Percentiles rank a stretch among this genome's conserved stretches.
Evolutionary conservation across 371 early-diverging fungal genomes (phyloP).

Genomic region (Batkoa obscura): DNA sequence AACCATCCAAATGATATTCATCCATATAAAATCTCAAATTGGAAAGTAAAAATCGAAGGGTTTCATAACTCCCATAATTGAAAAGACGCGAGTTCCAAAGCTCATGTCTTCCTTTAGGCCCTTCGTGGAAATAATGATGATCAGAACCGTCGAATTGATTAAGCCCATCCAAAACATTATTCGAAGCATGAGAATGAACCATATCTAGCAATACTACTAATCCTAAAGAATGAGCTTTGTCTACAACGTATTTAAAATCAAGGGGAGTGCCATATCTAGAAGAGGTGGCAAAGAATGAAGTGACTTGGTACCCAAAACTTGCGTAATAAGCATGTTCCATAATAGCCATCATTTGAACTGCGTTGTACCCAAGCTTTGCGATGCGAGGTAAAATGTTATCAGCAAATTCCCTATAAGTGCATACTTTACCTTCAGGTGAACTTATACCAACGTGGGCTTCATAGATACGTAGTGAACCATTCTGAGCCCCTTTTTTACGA

Average conservation of each 20-base stretch:
- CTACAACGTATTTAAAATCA: conserved; percentile 69
- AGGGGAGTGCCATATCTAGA: conserved; percentile 85
- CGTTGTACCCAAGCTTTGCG: conserved; percentile 75
- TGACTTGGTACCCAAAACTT: conserved; percentile 92
- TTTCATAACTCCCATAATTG: conserved; percentile 81
- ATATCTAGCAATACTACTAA: conserved; percentile 81
- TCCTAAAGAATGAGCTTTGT: conserved; percentile 82
- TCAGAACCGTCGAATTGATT: conserved; percentile 92
- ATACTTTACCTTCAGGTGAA: conserved; percentile 58
- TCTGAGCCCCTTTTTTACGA: conserved; percentile 78
- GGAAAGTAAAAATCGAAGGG: conserved; percentile 77
- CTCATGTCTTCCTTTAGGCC: conserved; percentile 66
- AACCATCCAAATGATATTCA: conserved; percentile 85
- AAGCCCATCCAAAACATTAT: conserved; percentile 84
- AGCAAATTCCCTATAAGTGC: conserved; percentile 74
- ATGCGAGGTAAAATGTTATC: conserved; percentile 73
- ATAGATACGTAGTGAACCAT: conserved; percentile 49
- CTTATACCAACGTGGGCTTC: conserved; percentile 95
- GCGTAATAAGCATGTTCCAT: conserved; percentile 99
- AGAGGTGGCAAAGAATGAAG: conserved; percentile 80
- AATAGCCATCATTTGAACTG: conserved; percentile 91
- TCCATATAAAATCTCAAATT: conserved; percentile 85
- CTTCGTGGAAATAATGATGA: conserved; percentile 88
- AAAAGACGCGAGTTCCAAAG: conserved; percentile 88
- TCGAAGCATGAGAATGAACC: conserved; percentile 90